Conservation (phyloP, 805 yeast species). For the Pichia insulana region DNA sequence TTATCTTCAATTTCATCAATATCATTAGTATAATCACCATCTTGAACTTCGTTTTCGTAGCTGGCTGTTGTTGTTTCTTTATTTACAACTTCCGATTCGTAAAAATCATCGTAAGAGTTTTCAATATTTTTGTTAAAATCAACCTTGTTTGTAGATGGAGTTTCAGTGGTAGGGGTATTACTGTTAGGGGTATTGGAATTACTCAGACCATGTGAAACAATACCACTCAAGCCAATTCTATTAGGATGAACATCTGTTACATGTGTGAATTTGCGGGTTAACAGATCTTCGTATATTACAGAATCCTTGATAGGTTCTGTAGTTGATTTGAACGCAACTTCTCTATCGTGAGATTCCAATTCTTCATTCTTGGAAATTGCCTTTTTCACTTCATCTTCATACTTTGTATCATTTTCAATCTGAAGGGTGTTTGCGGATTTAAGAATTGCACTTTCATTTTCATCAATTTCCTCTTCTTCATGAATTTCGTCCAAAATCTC, state of each 20-base stretch:
- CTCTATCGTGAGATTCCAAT: constrained; percentile 30
- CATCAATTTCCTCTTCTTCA: constrained; percentile 7
- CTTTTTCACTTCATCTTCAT: constrained; percentile 11
- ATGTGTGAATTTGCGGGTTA: constrained; percentile 1
- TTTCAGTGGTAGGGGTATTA: background rate
- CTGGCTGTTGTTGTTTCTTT: background rate
- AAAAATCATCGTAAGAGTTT: constrained; percentile 1
- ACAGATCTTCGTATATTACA: constrained; percentile 10
- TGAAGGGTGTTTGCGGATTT: constrained; percentile 12
- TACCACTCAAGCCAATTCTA: background rate
- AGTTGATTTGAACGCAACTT: constrained; percentile 16
- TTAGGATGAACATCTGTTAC: background rate
- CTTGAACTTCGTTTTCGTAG: background rate
- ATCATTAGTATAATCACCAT: constrained; percentile 7
- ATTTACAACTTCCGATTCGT: constrained; percentile 1
- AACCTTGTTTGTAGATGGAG: background rate
- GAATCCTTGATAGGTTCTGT: constrained; percentile 9
- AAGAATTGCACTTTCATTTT: too few relatives aligned
- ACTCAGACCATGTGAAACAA: background rate
- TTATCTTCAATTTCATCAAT: constrained; percentile 10
- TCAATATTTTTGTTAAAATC: background rate
- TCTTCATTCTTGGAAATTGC: constrained; percentile 23
- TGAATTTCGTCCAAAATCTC: constrained; percentile 1
- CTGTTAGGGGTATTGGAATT: background rate
- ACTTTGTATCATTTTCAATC: constrained; percentile 31